A percentile compares a stretch with the other conserved stretches of the same genome.
These are phyloP conservation scores for Neopestalotiopsis clavispora DNA, from an alignment of 2,329 filamentous ascomycete genomes.

Conservation along the genomic window DNA sequence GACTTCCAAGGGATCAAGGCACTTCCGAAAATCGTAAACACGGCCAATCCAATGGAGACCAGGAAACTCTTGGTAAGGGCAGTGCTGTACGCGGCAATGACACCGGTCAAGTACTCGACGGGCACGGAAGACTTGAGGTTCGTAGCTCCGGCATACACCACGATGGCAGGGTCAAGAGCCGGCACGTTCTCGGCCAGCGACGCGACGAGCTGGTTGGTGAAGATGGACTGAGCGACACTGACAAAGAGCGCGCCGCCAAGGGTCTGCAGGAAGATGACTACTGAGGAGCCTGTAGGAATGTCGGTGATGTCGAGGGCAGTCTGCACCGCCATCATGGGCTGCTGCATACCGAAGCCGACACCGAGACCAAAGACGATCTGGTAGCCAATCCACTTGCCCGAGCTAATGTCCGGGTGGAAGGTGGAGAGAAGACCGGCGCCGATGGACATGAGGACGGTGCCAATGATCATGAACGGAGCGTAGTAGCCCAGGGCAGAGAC, in stretches of 20 bases:
- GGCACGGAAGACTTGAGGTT: conserved; percentile 36
- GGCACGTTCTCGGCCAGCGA: conserved; percentile 43
- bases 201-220: conserved; percentile 50
- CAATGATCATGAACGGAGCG: conserved; percentile 43
- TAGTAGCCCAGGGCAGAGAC: conserved; percentile 43
- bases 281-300: conserved; percentile 31
- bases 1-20: conserved; percentile 58
- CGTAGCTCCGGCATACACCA: conserved; percentile 44
- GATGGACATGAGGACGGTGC: conserved; percentile 35
- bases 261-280: conserved; percentile 47
- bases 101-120: conserved; percentile 34
- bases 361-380: conserved; percentile 47
- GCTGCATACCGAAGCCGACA: conserved; percentile 45
- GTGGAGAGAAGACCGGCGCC: conserved; percentile 46
- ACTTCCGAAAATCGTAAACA: conserved; percentile 47
- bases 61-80: conserved; percentile 48
- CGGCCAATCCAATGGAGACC: conserved; percentile 48
- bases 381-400: conserved; percentile 46
- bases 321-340: conserved; percentile 47
- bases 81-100: conserved; percentile 49
- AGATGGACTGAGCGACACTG: conserved; percentile 55
- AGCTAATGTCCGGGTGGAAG: conserved; percentile 34
- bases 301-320: conserved; percentile 38
- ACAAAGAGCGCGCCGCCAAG: conserved; percentile 55
- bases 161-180: conserved; percentile 34